Percentiles rank a stretch among this genome's conserved stretches.
Conservation (phyloP, 768 basidiomycete genomes). For the Ramaria sp. region DNA sequence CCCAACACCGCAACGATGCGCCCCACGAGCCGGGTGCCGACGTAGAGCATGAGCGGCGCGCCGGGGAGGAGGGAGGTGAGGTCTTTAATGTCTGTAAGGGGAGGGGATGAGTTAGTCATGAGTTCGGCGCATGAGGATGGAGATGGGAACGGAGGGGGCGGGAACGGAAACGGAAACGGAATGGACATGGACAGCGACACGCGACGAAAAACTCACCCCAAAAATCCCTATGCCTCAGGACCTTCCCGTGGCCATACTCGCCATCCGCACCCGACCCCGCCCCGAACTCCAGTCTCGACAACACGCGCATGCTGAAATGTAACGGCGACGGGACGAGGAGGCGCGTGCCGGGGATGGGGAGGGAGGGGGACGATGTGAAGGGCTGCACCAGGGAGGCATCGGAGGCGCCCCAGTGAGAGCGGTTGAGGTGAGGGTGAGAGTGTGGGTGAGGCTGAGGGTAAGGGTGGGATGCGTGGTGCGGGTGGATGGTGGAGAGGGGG, state of each 20-base stretch:
- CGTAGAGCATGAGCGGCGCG: conserved; percentile 56
- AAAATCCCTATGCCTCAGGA: conserved; percentile 70
- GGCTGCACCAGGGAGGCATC: no score
- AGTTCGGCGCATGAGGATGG: neutral
- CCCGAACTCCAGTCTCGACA: conserved; percentile 56
- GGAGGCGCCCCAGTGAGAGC: no score
- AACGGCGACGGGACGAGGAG: conserved; percentile 54
- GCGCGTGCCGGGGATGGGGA: conserved; percentile 33
- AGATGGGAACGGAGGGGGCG: no score
- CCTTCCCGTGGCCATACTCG: conserved; percentile 33
- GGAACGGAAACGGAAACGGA: no score
- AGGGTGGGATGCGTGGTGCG: no score
- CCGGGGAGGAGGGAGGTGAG: conserved; percentile 66
- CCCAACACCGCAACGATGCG: conserved; percentile 29
- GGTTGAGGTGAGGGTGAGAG: no score
- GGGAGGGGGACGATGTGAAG: conserved; percentile 21
- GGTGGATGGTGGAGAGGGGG: no score
- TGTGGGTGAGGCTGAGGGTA: no score
- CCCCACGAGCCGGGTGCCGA: conserved; percentile 52
- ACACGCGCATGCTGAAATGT: conserved; percentile 62
- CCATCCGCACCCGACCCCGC: conserved; percentile 35
- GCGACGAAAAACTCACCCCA: conserved; percentile 27
- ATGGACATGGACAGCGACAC: no score
- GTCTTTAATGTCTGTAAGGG: conserved; percentile 49
- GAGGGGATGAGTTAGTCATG: neutral